Evolutionary conservation across 352 stramenopile species (phyloP), one percentile per base, ranked within the genome.

Genomic region (Phytophthora citricola): DNA sequence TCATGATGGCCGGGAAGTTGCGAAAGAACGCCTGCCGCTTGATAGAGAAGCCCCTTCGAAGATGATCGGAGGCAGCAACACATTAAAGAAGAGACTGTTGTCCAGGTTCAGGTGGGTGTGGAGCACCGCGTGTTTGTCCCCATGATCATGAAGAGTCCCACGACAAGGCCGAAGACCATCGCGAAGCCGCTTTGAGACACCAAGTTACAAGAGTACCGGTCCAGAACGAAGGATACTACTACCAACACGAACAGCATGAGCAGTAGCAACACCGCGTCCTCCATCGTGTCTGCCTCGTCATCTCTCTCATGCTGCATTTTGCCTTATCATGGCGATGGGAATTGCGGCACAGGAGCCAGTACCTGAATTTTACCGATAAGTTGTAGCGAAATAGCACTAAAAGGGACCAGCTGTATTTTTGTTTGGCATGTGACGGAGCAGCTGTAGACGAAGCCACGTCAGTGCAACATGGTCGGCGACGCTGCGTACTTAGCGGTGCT

Each of bases 41-140:
- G 63, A 95, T 91, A 27, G 87, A 93, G 67, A 95, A 95, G 41
- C 87, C 87, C 85, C 84, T 72, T 95, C 81, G 58, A 91, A 95
- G 69, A 95, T 95, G 69, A 95, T 95, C n/a, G 87, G 85, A 32
- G 87, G 87, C 58, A 95, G 58, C 53, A 95, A 60, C 24, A 95
- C 86, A 76, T 93, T 80, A 44, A 95, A 95, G 62, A 95, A 95
- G 40, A 95, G 80, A 52, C 81, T 90, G 69, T 93, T 95, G 71
- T 91, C 82, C 56, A 95, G 78, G 65, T 93, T 91, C 60, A 95
- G 63, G 66, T 94, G 87, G 50, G 74, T 85, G 51, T 89, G 76
- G 24, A 94, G 71, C 51, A 73, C 74, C 43, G 71, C 78, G 50
- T 85, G 76, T 44, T 84, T 86, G 66, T 79, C 80, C 29, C 81